Percentiles rank a stretch among this genome's conserved stretches.
Evolutionary conservation across 345 rosid genomes (phyloP).

Genomic region (Anacardium occidentale): DNA sequence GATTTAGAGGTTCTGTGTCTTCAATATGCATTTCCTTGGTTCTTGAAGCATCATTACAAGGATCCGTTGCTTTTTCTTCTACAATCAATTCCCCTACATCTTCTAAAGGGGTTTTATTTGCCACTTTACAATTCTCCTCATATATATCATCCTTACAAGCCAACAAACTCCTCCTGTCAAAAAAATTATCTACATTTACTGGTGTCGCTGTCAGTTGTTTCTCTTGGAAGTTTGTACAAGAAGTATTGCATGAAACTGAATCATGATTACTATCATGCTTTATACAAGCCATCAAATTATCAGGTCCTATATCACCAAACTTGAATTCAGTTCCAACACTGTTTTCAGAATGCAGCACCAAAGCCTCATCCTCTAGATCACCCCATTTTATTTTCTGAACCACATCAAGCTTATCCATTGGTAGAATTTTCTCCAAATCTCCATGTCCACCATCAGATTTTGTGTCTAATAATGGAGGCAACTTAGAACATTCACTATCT

Average conservation of each 20-base stretch:
- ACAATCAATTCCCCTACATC: conserved; percentile 18
- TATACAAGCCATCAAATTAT: conserved; percentile 25
- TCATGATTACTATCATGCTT: conserved; percentile 28
- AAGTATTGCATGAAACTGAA: conserved; percentile 21
- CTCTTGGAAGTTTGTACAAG: conserved; percentile 24
- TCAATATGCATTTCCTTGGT: conserved; percentile 25
- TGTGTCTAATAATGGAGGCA: conserved; percentile 19
- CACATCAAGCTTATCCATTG: conserved; percentile 24
- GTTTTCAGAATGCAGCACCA: conserved; percentile 30
- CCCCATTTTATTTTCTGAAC: conserved; percentile 60
- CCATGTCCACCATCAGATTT: conserved; percentile 23
- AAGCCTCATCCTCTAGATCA: conserved; percentile 52
- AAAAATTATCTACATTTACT: conserved; percentile 19
- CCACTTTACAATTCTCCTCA: conserved; percentile 31
- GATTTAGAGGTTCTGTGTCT: conserved; percentile 18
- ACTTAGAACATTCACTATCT: conserved; percentile 24
- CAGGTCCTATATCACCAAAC: conserved; percentile 32
- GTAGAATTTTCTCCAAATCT: conserved; percentile 18
- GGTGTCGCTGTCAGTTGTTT: conserved; percentile 19
- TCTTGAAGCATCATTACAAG: conserved; percentile 26
- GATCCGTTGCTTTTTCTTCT: conserved; percentile 21
- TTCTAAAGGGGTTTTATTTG: conserved; percentile 25
- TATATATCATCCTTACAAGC: conserved; percentile 26
- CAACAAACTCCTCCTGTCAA: conserved; percentile 14
- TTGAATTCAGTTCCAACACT: conserved; percentile 33